These are phyloP conservation scores for Colletotrichum orbiculare DNA, from an alignment of 2,329 filamentous ascomycete genomes.

Conservation along the genomic window DNA sequence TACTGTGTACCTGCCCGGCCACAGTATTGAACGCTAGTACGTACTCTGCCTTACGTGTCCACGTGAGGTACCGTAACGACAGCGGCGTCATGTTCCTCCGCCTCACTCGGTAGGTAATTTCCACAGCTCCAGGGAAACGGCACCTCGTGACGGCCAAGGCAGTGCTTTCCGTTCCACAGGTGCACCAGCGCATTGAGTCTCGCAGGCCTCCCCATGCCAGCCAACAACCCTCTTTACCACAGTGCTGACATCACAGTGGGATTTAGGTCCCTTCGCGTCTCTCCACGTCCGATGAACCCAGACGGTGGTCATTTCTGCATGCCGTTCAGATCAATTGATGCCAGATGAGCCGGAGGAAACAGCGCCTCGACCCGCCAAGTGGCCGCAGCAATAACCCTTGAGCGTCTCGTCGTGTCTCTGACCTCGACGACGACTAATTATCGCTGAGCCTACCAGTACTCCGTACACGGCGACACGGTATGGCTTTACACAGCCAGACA, in stretches of 20 bases:
- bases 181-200: neutral
- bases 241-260: neutral
- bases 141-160: slow-evolving; percentile 18
- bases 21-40: neutral
- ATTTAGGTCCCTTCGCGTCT: neutral
- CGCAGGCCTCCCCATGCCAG: slow-evolving; percentile 19
- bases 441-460: too few species aligned
- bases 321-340: slow-evolving; percentile 1
- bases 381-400: slow-evolving; percentile 26
- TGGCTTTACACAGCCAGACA: neutral
- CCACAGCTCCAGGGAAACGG: slow-evolving; percentile 14
- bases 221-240: slow-evolving; percentile 6
- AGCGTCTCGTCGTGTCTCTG: slow-evolving; percentile 15
- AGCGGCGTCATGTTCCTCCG: slow-evolving; percentile 25
- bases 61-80: slow-evolving; percentile 15
- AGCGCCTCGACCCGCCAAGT: slow-evolving; percentile 35
- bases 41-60: slow-evolving; percentile 1
- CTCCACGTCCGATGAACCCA: slow-evolving; percentile 16
- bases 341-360: slow-evolving; percentile 13
- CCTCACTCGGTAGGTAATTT: slow-evolving; percentile 30
- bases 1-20: neutral
- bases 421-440: neutral
- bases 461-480: slow-evolving; percentile 9
- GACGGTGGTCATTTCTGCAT: slow-evolving; percentile 4
- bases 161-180: slow-evolving; percentile 23